These are phyloP conservation scores for Diplotaxis tenuifolia DNA, from an alignment of 345 rosid species.

Conservation along the genomic window DNA sequence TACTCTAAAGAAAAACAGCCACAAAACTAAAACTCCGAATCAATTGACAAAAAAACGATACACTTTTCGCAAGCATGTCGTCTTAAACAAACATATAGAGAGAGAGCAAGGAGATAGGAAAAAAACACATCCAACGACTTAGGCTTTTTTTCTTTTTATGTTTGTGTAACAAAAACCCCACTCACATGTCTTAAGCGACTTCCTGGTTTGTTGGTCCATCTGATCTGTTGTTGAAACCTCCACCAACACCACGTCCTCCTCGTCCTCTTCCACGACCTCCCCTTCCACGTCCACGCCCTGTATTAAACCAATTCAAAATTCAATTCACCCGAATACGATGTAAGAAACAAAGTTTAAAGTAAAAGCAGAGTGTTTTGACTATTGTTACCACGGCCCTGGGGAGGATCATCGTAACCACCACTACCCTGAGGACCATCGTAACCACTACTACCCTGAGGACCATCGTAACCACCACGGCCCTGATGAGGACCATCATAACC, in stretches of 20 bases:
- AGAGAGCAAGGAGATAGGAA: conserved; percentile 18
- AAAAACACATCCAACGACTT: conserved; percentile 33
- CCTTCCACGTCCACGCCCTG: conserved; percentile 77
- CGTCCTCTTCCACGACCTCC: conserved; percentile 38
- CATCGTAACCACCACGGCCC: conserved; percentile 21
- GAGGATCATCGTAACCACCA: conserved; percentile 42
- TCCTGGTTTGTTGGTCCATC: conserved; percentile 53
- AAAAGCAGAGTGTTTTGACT: not conserved
- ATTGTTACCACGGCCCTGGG: conserved; percentile 37
- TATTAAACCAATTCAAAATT: conserved; percentile 10
- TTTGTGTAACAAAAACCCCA: conserved; percentile 44
- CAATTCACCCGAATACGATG: not conserved
- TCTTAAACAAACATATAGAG: conserved; percentile 34
- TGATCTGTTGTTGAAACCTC: conserved; percentile 39
- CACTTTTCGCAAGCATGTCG: conserved; percentile 34
- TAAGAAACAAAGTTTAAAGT: not conserved
- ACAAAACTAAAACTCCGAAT: conserved; percentile 21
- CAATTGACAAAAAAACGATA: conserved; percentile 16
- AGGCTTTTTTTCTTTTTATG: conserved; percentile 17
- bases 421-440: conserved; percentile 20
- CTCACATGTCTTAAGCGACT: conserved; percentile 43
- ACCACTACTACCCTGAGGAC: conserved; percentile 24
- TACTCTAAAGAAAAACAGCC: conserved; percentile 14
- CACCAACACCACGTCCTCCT: conserved; percentile 40
- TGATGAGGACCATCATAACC: conserved; percentile 9